phyloP scores from a whole-genome alignment of 495 filamentous ascomycete genomes.

The Letharia columbiana region DNA sequence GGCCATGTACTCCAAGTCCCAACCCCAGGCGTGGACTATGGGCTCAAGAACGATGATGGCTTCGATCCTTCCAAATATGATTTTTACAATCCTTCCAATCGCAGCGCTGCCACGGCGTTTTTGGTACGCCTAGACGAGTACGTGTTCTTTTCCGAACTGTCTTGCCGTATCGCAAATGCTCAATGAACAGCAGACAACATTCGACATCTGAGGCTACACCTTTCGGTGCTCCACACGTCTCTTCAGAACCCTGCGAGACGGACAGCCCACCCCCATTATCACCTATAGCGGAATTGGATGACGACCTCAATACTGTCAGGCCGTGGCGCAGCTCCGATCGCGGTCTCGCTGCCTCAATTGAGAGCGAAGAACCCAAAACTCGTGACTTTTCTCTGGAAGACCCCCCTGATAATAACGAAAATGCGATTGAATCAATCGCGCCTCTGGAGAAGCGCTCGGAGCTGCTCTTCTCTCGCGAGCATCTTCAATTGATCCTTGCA shows the following conservation, averaged over 20 bases:
- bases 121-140: constrained; percentile 15
- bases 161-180: not conserved
- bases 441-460: constrained; percentile 52
- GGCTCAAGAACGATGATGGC: constrained; percentile 21
- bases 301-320: constrained; percentile 1
- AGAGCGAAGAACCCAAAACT: not conserved
- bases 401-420: constrained; percentile 2
- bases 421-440: constrained; percentile 10
- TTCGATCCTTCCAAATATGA: constrained; percentile 23
- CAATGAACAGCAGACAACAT: constrained; percentile 8
- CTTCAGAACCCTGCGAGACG: constrained; percentile 6
- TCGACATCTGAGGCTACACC: not conserved
- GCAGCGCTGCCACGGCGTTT: constrained; percentile 8
- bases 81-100: constrained; percentile 18
- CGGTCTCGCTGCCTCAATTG: not conserved
- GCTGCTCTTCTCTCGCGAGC: constrained; percentile 54
- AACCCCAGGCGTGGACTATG: constrained; percentile 17
- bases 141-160: not conserved
- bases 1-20: not conserved
- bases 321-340: constrained; percentile 2
- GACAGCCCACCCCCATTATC: constrained; percentile 18
- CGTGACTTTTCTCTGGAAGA: not conserved
- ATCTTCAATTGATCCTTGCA: constrained; percentile 51
- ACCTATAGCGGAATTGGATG: constrained; percentile 22
- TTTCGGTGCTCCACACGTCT: not conserved